phyloP scores from a whole-genome alignment of 768 basidiomycete species.

The Tephrocybe sp. region DNA sequence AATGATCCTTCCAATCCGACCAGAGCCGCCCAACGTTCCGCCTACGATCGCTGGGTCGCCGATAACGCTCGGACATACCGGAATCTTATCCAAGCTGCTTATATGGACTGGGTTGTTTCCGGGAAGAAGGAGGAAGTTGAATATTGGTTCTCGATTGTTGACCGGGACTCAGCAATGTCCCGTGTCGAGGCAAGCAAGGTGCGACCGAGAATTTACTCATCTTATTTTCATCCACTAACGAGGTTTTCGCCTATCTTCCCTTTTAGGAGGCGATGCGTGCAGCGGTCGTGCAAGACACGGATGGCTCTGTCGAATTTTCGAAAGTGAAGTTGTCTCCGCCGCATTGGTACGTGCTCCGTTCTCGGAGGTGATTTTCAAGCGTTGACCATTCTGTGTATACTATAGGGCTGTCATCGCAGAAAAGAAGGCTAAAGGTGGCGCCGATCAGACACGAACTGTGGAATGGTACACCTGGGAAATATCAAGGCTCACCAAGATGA shows the following conservation, averaged over 20 bases:
- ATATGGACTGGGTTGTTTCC: constrained; percentile 9
- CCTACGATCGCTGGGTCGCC: constrained; percentile 3
- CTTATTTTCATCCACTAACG: not conserved
- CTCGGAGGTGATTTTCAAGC: not conserved
- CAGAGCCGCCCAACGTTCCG: not conserved
- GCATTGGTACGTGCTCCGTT: not conserved
- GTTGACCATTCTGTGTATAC: not conserved
- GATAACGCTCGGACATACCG: constrained; percentile 6
- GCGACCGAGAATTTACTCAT: not conserved
- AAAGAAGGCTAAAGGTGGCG: not conserved
- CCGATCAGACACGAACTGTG: not conserved
- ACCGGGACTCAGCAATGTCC: constrained; percentile 5
- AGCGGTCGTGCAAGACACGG: constrained; percentile 7
- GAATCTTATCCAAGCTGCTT: constrained; percentile 5
- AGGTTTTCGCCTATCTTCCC: not conserved
- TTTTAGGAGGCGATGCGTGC: constrained; percentile 8
- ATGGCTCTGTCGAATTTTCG: constrained; percentile 3
- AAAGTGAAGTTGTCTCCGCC: not conserved
- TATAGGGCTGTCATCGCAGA: constrained; percentile 6
- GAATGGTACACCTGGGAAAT: constrained; percentile 8
- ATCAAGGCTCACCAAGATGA: not conserved
- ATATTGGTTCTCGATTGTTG: constrained; percentile 9
- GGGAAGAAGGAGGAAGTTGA: constrained; percentile 11
- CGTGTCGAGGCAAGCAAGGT: constrained; percentile 10
- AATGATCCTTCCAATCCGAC: not conserved